Evolutionary conservation across 257 asterid species (phyloP).

Genomic region (Mentha longifolia): DNA sequence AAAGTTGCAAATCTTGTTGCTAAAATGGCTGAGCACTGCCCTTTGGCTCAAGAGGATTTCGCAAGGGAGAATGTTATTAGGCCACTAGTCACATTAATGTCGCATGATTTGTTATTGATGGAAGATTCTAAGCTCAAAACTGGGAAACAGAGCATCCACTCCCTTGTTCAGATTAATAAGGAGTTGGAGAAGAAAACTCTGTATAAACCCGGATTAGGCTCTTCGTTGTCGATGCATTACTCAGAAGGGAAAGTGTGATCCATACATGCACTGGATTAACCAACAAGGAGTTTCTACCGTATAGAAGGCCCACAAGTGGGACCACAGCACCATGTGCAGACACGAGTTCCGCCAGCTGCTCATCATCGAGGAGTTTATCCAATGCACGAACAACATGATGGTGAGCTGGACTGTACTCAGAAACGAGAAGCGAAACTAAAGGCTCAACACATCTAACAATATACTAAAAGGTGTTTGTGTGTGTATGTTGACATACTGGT

Average conservation of each 20-base stretch:
- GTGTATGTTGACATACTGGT: too few species aligned
- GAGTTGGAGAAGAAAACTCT: conserved; percentile 57
- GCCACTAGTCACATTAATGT: conserved; percentile 72
- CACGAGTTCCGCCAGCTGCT: too few species aligned
- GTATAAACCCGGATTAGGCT: conserved; percentile 45
- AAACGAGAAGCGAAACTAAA: too few species aligned
- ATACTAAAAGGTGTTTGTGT: too few species aligned
- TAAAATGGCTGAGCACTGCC: conserved; percentile 67
- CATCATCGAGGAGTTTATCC: too few species aligned
- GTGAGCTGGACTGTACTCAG: too few species aligned
- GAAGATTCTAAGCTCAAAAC: conserved; percentile 53
- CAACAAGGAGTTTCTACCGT: too few species aligned
- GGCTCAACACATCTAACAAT: too few species aligned
- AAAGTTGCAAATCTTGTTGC: conserved; percentile 70
- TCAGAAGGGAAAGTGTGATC: conserved; percentile 57
- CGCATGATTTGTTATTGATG: conserved; percentile 52
- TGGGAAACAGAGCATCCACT: conserved; percentile 56
- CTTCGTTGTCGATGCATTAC: conserved; percentile 51
- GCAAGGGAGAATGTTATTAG: conserved; percentile 82
- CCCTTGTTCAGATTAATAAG: conserved; percentile 72
- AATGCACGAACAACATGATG: too few species aligned
- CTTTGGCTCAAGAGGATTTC: conserved; percentile 71
- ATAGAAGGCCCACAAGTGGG: too few species aligned
- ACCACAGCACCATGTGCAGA: too few species aligned
- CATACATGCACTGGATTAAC: too few species aligned